Evolutionary conservation across 2,329 filamentous ascomycete genomes (phyloP), one percentile per base, ranked within the genome.

Genomic region (Colletotrichum sp.): DNA sequence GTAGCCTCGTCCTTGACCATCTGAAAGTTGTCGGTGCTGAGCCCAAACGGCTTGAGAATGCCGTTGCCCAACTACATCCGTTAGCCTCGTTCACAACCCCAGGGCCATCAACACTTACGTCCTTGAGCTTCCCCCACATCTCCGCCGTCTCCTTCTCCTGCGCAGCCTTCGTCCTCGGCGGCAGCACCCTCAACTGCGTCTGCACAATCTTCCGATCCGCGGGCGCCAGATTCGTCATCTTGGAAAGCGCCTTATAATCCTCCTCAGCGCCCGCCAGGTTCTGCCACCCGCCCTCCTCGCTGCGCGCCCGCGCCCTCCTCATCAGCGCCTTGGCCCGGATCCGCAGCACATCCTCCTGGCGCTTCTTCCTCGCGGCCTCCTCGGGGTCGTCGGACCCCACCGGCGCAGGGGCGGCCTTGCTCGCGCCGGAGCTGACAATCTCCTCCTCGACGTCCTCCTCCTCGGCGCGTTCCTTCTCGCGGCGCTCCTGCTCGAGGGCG

Each of bases 61-160:
- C 96, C 95, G 82, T 99, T 98, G 0, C 97, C 97, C 76, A 99
- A 87, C 85, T 94, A 76, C 5, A 36, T 9, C 34, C 27, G 64
- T 80, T 19, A 81, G 77, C 48, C 19, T 65, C 74, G 19, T 6
- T 8, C 27, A 36, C 44, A 22, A 16, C 8, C 13, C 13, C 5
- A 28, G 34, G 39, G 8, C 5, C 15, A 28, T 1, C 22, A 25
- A 22, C 67, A 88, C 90, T 86, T 78, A 92, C 91, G 79, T 94
- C 93, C 83, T 98, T 98, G 80, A 99, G 86, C 87, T 98, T 98
- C 22, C 94, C 95, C 96, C 98, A 98, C 96, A 98, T 98, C 86
- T 99, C 96, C 4, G 91, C 93, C 91, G 97, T 95, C 85, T 99
- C 97, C 79, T 90, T 91, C 81, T 98, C 94, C 85, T 96, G 95